Evolutionary conservation across 2,329 filamentous ascomycete genomes (phyloP).

Genomic region (Magnaporthales sp.): DNA sequence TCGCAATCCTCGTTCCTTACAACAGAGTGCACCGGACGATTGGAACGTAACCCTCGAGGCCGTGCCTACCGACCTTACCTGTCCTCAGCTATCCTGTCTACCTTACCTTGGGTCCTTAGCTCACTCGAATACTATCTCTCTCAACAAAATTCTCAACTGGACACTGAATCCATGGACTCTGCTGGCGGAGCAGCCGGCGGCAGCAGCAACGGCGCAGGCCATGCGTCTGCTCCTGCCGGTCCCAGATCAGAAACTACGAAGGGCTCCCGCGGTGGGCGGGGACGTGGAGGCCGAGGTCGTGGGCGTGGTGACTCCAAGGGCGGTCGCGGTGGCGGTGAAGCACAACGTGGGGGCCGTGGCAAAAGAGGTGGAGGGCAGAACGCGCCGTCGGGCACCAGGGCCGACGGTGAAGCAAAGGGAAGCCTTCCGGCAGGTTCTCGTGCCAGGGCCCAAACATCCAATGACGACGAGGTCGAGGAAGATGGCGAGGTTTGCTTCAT

Average conservation of each 20-base stretch:
- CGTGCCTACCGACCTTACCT: not conserved
- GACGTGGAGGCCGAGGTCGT: constrained; percentile 27
- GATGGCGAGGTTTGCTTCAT: constrained; percentile 93
- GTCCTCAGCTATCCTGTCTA: not conserved
- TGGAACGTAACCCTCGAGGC: not conserved
- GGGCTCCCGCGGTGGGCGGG: constrained; percentile 33
- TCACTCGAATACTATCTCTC: not conserved
- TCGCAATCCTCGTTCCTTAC: not conserved
- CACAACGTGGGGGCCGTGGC: constrained; percentile 22
- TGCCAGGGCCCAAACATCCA: constrained; percentile 7
- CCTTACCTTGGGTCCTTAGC: not conserved
- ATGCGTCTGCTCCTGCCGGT: constrained; percentile 10
- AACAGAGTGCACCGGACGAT: not conserved
- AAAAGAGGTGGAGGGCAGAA: not conserved
- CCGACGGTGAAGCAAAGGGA: constrained; percentile 4
- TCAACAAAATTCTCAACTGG: not conserved
- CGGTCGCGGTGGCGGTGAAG: constrained; percentile 24
- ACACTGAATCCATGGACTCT: constrained; percentile 7
- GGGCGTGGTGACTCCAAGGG: constrained; percentile 18
- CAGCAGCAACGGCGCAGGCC: constrained; percentile 3
- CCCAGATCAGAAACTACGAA: constrained; percentile 23
- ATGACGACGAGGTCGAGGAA: constrained; percentile 24
- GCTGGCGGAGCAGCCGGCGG: constrained; percentile 3
- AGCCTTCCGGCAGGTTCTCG: constrained; percentile 4
- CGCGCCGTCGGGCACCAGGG: not conserved